Evolutionary conservation across 2,329 filamentous ascomycete genomes (phyloP), one percentile per base, ranked within the genome.

Genomic region (Penicillium verrucosum): DNA sequence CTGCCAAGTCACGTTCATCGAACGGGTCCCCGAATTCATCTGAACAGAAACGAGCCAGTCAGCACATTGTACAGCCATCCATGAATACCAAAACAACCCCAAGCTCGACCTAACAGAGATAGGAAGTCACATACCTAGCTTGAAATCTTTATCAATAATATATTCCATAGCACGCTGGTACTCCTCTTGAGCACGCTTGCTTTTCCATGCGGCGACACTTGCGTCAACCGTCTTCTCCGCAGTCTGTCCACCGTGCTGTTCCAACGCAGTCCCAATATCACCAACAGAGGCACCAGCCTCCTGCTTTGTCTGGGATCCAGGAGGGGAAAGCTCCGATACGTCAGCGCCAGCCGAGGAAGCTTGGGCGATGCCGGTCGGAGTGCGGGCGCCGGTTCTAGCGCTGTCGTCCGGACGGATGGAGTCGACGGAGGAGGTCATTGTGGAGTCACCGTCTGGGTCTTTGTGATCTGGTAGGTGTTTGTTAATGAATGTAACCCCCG

Each of bases 111-210:
- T n/a, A 50, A 4, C 3, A 51, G 30, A 41, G 23, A 16, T 23
- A 40, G 5, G 3, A 40, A 12, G 47, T 6, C 12, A 70, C 78
- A 60, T 65, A 81, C 78, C 65, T 59, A 79, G 65, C 65, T 71
- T 80, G 62, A 81, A 82, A 42, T 82, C 77, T 63, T 75, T 77
- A 66, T 86, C 81, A 47, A 82, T 65, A 45, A 86, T 62, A 59
- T 65, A 66, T 29, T 80, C 78, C 75, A 77, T 75, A 18, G 78
- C 80, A 27, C 80, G 74, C 42, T 78, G 72, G 61, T 77, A 80
- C 53, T 86, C 84, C 57, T 85, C 83, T 59, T 79, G 69, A 5
- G 81, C 80, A 65, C 83, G 84, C 69, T 81, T 82, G 59, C 77
- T 83, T 62, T 76, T 77, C 82, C 82, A 86, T 9, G 73, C 73